These are phyloP conservation scores for Botrytis sinoallii DNA, from an alignment of 2,329 filamentous ascomycete genomes.

Conservation along the genomic window DNA sequence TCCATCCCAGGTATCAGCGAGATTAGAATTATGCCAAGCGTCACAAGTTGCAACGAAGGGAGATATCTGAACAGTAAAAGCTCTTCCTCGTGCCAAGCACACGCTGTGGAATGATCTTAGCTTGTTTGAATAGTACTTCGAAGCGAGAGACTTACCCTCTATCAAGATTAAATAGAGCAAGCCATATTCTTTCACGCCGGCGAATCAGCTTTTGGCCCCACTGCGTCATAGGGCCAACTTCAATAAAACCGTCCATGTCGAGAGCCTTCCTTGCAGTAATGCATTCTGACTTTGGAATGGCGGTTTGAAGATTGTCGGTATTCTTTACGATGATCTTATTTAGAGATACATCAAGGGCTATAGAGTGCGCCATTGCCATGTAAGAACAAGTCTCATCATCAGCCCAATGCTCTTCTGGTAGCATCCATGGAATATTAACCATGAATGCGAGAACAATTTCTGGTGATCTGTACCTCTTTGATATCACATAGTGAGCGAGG, in stretches of 20 bases:
- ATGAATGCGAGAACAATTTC: slow-evolving; percentile 74
- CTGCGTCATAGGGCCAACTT: slow-evolving; percentile 59
- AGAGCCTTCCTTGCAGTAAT: slow-evolving; percentile 65
- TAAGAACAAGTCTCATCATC: slow-evolving; percentile 73
- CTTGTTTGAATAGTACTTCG: background rate
- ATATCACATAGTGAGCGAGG: slow-evolving; percentile 60
- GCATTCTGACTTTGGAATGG: slow-evolving; percentile 62
- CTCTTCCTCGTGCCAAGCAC: slow-evolving; percentile 66
- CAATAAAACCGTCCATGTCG: slow-evolving; percentile 63
- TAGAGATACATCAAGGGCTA: slow-evolving; percentile 66
- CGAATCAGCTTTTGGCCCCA: slow-evolving; percentile 60
- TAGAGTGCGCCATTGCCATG: slow-evolving; percentile 65
- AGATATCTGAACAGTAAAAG: slow-evolving; percentile 65
- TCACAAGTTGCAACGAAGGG: slow-evolving; percentile 65
- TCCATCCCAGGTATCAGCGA: slow-evolving; percentile 65
- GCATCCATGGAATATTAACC: slow-evolving; percentile 75
- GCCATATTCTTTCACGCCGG: slow-evolving; percentile 66
- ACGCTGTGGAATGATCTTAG: slow-evolving; percentile 45
- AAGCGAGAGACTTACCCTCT: slow-evolving; percentile 49
- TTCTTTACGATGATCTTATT: slow-evolving; percentile 63
- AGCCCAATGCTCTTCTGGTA: slow-evolving; percentile 62
- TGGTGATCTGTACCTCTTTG: slow-evolving; percentile 62
- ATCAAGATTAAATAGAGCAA: slow-evolving; percentile 70
- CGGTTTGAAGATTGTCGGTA: slow-evolving; percentile 43
- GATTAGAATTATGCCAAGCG: slow-evolving; percentile 61